phyloP scores from a whole-genome alignment of 2,329 filamentous ascomycete species.

The Scopulariopsis brevicaulis region DNA sequence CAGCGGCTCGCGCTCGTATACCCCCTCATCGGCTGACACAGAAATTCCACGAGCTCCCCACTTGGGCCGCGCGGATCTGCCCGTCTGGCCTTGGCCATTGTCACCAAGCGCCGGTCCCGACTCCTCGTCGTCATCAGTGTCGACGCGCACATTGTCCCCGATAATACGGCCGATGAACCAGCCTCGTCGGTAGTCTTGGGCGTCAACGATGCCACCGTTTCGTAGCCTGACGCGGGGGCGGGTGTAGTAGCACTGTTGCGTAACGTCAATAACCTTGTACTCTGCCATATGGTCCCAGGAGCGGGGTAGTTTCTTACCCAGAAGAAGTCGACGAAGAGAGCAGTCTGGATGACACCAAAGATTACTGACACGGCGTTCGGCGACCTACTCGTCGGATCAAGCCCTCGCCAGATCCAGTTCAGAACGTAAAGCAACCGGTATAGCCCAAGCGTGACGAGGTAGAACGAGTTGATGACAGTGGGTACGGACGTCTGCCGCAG shows the following conservation, averaged over 20 bases:
- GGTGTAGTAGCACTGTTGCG: slow-evolving; percentile 57
- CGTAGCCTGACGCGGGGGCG: slow-evolving; percentile 89
- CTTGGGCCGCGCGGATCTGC: slow-evolving; percentile 26
- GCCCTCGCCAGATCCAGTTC: slow-evolving; percentile 72
- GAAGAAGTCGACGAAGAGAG: slow-evolving; percentile 85
- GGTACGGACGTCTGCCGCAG: slow-evolving; percentile 91
- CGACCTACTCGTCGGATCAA: slow-evolving; percentile 44
- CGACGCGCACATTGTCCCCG: slow-evolving; percentile 34
- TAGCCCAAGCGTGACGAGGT: slow-evolving; percentile 74
- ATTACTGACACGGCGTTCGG: slow-evolving; percentile 67
- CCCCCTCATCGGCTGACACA: slow-evolving; percentile 52
- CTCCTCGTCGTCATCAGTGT: slow-evolving; percentile 58
- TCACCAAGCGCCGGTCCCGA: slow-evolving; percentile 35
- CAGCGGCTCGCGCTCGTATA: slow-evolving; percentile 37
- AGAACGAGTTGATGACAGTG: slow-evolving; percentile 94
- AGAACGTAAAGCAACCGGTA: slow-evolving; percentile 85
- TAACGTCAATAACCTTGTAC: not conserved
- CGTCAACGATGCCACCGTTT: slow-evolving; percentile 77
- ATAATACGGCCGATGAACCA: slow-evolving; percentile 76
- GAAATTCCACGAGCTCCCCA: slow-evolving; percentile 57
- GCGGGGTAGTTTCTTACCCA: slow-evolving; percentile 49
- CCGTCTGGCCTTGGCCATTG: slow-evolving; percentile 9
- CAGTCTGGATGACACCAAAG: slow-evolving; percentile 82
- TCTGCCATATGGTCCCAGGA: not conserved
- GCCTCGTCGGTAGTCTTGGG: slow-evolving; percentile 74